Evolutionary conservation across 2,329 filamentous ascomycete genomes (phyloP).

Genomic region (Apiospora malaysiana): DNA sequence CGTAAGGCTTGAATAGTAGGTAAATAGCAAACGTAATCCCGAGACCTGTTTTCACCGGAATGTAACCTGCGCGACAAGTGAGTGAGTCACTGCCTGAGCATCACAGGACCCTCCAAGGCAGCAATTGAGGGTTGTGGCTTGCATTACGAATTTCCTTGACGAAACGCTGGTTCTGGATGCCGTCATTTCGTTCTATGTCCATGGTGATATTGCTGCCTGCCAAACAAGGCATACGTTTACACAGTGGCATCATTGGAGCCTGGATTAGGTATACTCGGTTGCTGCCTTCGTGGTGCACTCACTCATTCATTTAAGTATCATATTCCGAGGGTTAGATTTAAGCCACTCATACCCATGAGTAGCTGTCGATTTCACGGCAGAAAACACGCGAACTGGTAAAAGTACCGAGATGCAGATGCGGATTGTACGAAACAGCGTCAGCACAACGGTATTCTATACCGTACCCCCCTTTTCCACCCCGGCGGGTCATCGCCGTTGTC

Average conservation of each 20-base stretch:
- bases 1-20: background rate
- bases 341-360: too few relatives aligned
- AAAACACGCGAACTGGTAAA: background rate
- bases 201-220: background rate
- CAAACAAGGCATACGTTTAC: slow-evolving; percentile 3
- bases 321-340: background rate
- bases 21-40: background rate
- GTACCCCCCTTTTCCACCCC: background rate
- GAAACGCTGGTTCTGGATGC: background rate
- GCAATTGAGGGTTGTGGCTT: background rate
- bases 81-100: slow-evolving; percentile 5
- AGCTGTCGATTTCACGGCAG: background rate
- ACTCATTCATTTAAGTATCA: background rate
- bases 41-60: background rate
- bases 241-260: background rate
- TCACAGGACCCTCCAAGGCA: slow-evolving; percentile 1
- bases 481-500: background rate
- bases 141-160: background rate
- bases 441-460: background rate
- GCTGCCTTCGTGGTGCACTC: background rate
- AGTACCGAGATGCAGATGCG: background rate
- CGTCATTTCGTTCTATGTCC: background rate
- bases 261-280: background rate
- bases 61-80: background rate
- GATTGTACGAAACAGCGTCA: background rate